Base-by-base conservation (phyloP, 2,329 filamentous ascomycete genomes). In the Ophiostoma fasciatum region DNA sequence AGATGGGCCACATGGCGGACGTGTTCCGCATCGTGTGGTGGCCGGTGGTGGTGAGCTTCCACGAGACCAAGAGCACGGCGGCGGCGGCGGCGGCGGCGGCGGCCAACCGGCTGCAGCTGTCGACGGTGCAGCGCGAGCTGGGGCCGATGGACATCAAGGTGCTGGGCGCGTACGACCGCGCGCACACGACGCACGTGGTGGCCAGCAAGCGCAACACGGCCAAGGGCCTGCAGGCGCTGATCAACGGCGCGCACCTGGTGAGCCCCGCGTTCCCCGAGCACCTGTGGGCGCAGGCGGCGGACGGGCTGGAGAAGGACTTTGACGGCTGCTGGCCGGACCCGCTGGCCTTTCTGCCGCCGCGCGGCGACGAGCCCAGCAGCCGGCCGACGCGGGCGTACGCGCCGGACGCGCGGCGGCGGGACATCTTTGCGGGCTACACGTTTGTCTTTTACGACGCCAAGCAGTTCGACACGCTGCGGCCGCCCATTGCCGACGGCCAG, bases 71-170 rank as follows among this genome's bases (percentile, higher is more conserved):
- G n/a, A n/a, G n/a, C n/a, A n/a, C n/a, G n/a, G n/a, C n/a, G n/a
- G n/a, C n/a, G n/a, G n/a, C n/a, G n/a, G n/a, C n/a, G n/a, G n/a
- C n/a, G n/a, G n/a, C n/a, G n/a, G n/a, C n/a, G n/a, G n/a, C n/a
- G n/a, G n/a, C n/a, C n/a, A n/a, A n/a, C n/a, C n/a, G n/a, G n/a
- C n/a, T n/a, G n/a, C n/a, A n/a, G n/a, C n/a, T n/a, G n/a, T n/a
- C 62, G 2, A 61, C 62, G 14, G 66, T 85, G 19, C 72, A 72
- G 42, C 60, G 69, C 22, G 68, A 68, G 36, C 70, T 96, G 14
- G 84, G 92, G 51, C 71, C 78, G 30, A 66, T 93, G n/a, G 90
- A 94, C 51, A 78, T 96, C 55, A 96, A 94, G 55, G 77, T 84
- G 12, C 62, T 81, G 12, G 64, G 71, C 29, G 77, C 85, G 4